A percentile compares a stretch with the other conserved stretches of the same genome.
Conservation (phyloP, 495 filamentous ascomycete species). For the Penicillium egyptiacum region DNA sequence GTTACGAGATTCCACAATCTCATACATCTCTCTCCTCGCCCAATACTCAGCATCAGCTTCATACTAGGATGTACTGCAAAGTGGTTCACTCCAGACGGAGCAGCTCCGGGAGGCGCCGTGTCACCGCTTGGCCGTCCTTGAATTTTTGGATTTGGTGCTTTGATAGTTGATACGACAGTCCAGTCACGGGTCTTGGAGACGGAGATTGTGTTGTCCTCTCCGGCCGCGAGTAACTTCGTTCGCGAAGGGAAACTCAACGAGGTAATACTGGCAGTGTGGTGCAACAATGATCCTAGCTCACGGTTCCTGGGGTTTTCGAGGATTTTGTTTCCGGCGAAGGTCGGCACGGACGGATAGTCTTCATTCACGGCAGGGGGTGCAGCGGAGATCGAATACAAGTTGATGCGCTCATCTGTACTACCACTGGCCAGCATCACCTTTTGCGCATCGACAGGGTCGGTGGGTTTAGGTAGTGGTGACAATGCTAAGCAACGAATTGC, state of each 20-base stretch:
- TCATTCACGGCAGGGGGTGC: slow-evolving; percentile 52
- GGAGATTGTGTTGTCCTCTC: slow-evolving; percentile 85
- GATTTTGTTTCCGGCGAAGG: slow-evolving; percentile 65
- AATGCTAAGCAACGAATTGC: slow-evolving; percentile 88
- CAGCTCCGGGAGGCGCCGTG: slow-evolving; percentile 77
- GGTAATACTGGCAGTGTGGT: slow-evolving; percentile 80
- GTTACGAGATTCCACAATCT: slow-evolving; percentile 96
- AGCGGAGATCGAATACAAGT: slow-evolving; percentile 87
- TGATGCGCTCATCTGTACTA: slow-evolving; percentile 88
- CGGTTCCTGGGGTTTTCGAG: slow-evolving; percentile 82
- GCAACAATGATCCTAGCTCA: slow-evolving; percentile 80
- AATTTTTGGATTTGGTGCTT: slow-evolving; percentile 81
- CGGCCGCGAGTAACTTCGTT: slow-evolving; percentile 78
- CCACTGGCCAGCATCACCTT: slow-evolving; percentile 88
- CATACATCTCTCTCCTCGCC: slow-evolving; percentile 86
- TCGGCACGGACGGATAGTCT: slow-evolving; percentile 52
- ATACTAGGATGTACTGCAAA: slow-evolving; percentile 94
- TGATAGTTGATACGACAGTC: slow-evolving; percentile 84
- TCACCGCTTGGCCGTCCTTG: slow-evolving; percentile 85
- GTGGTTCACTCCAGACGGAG: slow-evolving; percentile 89
- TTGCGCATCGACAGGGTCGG: slow-evolving; percentile 52
- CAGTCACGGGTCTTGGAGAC: slow-evolving; percentile 87
- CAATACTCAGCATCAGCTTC: slow-evolving; percentile 92
- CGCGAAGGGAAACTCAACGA: slow-evolving; percentile 79
- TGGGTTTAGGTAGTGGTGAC: slow-evolving; percentile 67